A percentile compares a stretch with the other conserved stretches of the same genome.
Evolutionary conservation across 352 stramenopile genomes (phyloP).

Genomic region (Pythium dissotocum): DNA sequence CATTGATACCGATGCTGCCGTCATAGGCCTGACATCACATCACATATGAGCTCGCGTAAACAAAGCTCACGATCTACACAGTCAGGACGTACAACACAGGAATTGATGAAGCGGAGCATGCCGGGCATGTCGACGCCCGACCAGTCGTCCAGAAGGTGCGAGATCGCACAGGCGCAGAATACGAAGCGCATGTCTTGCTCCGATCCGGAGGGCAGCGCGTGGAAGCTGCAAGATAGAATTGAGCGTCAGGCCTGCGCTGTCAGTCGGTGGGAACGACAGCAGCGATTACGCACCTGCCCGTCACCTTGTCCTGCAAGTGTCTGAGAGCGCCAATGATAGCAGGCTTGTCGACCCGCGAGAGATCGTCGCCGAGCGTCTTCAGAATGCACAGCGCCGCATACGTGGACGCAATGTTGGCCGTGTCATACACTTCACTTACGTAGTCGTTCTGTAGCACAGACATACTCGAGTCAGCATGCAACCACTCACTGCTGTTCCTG

Average conservation of each 20-base stretch:
- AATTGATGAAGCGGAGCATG: conserved; percentile 82
- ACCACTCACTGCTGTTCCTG: background rate
- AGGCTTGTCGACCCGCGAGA: conserved; percentile 69
- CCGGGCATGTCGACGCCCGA: conserved; percentile 63
- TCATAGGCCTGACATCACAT: conserved; percentile 63
- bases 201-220: conserved; percentile 59
- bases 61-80: background rate
- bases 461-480: background rate
- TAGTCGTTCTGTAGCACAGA: conserved; percentile 42
- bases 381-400: conserved; percentile 86
- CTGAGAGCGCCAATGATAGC: conserved; percentile 63
- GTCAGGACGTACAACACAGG: conserved; percentile 60
- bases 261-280: background rate
- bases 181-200: conserved; percentile 91
- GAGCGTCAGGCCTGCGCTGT: background rate
- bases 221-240: conserved; percentile 49
- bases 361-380: conserved; percentile 81
- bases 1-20: conserved; percentile 72
- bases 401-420: conserved; percentile 83
- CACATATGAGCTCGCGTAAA: conserved; percentile 17
- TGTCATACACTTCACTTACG: conserved; percentile 75
- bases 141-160: conserved; percentile 86
- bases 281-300: conserved; percentile 45
- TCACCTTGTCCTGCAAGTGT: conserved; percentile 74
- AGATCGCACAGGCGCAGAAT: conserved; percentile 88